Percentiles rank a stretch among this genome's conserved stretches.
Conservation (phyloP, 306 rosid genomes). For the Mucuna pruriens region DNA sequence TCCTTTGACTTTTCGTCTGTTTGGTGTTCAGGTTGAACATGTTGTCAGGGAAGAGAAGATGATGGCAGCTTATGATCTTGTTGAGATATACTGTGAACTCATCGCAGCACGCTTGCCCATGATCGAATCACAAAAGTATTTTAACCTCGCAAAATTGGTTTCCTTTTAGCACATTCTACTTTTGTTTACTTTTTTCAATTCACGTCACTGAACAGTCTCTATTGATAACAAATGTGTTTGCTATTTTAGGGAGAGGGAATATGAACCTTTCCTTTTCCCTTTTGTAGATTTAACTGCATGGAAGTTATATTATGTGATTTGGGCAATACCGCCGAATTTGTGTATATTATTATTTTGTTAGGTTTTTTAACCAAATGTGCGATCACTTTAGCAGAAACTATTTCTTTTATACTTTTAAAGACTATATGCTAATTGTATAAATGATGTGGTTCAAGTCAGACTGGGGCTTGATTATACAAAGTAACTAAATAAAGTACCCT, state of each 20-base stretch:
- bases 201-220: background rate
- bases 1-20: constrained; percentile 15
- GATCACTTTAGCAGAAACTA: constrained; percentile 10
- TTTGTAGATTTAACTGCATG: constrained; percentile 23
- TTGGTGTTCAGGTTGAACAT: constrained; percentile 85
- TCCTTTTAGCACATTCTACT: background rate
- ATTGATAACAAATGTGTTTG: background rate
- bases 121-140: constrained; percentile 94
- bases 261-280: background rate
- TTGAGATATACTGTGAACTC: constrained; percentile 92
- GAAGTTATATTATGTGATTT: constrained; percentile 11
- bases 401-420: constrained; percentile 18
- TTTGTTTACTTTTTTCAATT: constrained; percentile 6
- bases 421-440: constrained; percentile 2
- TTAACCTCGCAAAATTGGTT: background rate
- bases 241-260: background rate
- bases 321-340: background rate
- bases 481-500: background rate
- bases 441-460: constrained; percentile 18
- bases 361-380: constrained; percentile 14
- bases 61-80: constrained; percentile 81
- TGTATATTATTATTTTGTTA: constrained; percentile 25
- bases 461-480: background rate
- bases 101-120: constrained; percentile 84
- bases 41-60: constrained; percentile 93